Base-by-base conservation (phyloP, 164 flowering plant genomes). In the Platanus orientalis region DNA sequence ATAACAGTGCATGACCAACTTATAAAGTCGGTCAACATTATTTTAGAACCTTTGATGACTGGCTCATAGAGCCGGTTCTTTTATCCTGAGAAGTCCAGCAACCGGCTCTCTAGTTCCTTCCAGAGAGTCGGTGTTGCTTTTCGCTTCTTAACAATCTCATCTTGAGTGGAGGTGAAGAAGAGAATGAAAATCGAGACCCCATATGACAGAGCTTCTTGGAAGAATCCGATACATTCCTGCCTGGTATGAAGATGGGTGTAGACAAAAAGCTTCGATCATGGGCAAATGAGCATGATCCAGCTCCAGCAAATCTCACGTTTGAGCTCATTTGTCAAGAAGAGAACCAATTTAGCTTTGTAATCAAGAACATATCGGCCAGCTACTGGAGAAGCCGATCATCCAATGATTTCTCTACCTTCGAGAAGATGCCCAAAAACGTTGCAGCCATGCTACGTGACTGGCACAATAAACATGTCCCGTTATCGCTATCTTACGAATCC, bases 161-260 rank as follows among this genome's bases (percentile, higher is more conserved):
- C 29, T 54, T 53, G 47, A 51, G 25, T 0, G 34, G 11, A 54
- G 21, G 20, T 0, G 39, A 13, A 0, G 39, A 54, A 26, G 34
- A 28, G 49, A 45, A 45, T 13, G 49, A 2, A 13, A 45, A 2
- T 45, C 49, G 0, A 7, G 13, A 56, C 14, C 23, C 59, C 19
- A 40, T 60, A 57, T 21, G 61, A 59, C 29, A 42, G 5, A 52
- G 70, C 60, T 52, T 59, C 64, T 7, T 19, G 50, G 16, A 56
- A 3, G 19, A 6, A 6, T 17, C 59, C 42, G 57, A 62, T n/a
- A 62, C 57, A 13, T 62, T 62, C 23, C 65, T 62, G 10, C 65
- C 57, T 2, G 65, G 65, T 0, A 62, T 62, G 65, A 39, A 23
- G 6, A 21, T 62, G 57, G 65, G 36, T 7, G 24, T 5, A 7